phyloP scores from a whole-genome alignment of 2,329 filamentous ascomycete genomes.

The Colletotrichum tabaci region DNA sequence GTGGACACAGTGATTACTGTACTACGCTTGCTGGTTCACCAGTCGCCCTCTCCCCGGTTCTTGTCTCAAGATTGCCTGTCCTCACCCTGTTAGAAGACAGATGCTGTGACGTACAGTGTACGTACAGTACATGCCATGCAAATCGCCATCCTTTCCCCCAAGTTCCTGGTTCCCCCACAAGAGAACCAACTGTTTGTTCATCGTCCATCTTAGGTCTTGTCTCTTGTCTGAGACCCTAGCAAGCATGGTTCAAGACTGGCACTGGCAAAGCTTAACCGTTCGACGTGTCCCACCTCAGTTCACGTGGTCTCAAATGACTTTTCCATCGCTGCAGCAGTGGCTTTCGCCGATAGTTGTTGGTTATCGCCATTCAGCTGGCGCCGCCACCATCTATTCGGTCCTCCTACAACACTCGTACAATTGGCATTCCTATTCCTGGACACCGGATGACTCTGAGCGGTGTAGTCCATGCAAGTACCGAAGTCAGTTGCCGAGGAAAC shows the following conservation, averaged over 20 bases:
- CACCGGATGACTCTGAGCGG: background rate
- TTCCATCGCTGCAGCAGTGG: background rate
- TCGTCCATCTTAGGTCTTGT: background rate
- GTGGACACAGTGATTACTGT: background rate
- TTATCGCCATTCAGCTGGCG: background rate
- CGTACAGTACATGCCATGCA: background rate
- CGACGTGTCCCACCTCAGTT: background rate
- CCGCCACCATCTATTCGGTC: background rate
- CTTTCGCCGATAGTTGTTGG: background rate
- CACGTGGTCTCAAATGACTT: background rate
- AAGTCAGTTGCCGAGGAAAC: constrained; percentile 23
- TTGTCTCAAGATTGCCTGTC: background rate
- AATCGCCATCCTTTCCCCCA: background rate
- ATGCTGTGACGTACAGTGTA: background rate
- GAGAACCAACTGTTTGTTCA: background rate
- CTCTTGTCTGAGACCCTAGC: background rate
- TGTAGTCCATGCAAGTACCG: constrained; percentile 13
- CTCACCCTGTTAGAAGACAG: background rate
- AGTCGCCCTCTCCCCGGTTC: background rate
- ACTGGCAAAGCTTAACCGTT: constrained; percentile 10
- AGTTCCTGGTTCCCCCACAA: background rate
- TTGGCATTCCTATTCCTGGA: background rate
- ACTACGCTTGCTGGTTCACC: background rate
- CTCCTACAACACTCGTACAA: background rate
- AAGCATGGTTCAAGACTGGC: constrained; percentile 7